Percentiles rank a stretch among this genome's conserved stretches.
These are phyloP conservation scores for Aspergillus sp. DNA, from an alignment of 2,329 filamentous ascomycete species.

Conservation along the genomic window DNA sequence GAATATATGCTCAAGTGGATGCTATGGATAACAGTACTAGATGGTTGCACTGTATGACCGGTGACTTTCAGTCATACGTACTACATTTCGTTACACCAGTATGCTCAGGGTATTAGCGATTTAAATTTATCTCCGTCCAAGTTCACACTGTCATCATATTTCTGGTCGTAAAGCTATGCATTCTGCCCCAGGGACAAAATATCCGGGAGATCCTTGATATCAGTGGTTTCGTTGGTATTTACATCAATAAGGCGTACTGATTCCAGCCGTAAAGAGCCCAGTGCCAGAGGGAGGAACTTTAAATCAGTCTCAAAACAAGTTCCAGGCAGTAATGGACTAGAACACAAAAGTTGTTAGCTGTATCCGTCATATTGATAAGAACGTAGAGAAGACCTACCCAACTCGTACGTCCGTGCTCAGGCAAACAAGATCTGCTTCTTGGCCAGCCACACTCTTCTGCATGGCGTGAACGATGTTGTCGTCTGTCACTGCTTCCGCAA, in stretches of 20 bases:
- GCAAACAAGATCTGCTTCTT: slow-evolving; percentile 55
- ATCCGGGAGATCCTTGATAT: slow-evolving; percentile 58
- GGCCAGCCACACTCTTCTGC: slow-evolving; percentile 50
- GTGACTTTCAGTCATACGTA: neutral
- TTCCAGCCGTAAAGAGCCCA: slow-evolving; percentile 54
- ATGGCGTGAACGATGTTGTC: slow-evolving; percentile 57
- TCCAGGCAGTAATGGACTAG: slow-evolving; percentile 53
- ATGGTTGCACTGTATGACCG: neutral
- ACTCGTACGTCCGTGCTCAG: slow-evolving; percentile 59
- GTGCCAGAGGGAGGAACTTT: slow-evolving; percentile 52
- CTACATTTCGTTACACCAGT: neutral
- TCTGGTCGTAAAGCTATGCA: slow-evolving; percentile 1
- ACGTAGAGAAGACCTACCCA: slow-evolving; percentile 45
- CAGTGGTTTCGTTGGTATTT: slow-evolving; percentile 54
- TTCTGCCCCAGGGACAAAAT: slow-evolving; percentile 45
- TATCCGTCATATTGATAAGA: slow-evolving; percentile 1
- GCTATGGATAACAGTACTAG: neutral
- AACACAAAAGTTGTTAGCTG: neutral
- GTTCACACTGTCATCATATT: neutral
- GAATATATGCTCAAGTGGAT: neutral
- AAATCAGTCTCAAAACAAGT: slow-evolving; percentile 59
- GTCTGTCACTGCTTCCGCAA: slow-evolving; percentile 56
- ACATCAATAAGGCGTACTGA: slow-evolving; percentile 56
- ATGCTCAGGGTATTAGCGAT: neutral
- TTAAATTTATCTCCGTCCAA: neutral